Evolutionary conservation across 257 asterid species (phyloP).

Genomic region (Nicotiana otophora): DNA sequence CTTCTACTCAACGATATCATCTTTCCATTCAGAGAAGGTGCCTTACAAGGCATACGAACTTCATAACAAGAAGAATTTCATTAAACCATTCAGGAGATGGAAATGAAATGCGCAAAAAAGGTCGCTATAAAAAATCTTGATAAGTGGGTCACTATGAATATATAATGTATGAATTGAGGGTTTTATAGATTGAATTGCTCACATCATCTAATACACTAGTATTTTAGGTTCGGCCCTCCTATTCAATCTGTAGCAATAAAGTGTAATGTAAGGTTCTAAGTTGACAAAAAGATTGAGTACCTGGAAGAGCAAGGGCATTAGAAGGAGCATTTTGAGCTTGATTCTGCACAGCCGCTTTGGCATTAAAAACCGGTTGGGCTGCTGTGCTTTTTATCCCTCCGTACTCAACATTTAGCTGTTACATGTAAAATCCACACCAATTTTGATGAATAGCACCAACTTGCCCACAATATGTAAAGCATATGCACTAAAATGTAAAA

Average conservation of each 20-base stretch:
- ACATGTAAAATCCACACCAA: background rate
- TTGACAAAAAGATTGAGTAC: constrained; percentile 28
- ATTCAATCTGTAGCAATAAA: background rate
- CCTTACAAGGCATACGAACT: background rate
- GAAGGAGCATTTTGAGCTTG: constrained; percentile 45
- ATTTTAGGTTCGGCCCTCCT: background rate
- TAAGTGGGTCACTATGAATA: background rate
- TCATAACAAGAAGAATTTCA: background rate
- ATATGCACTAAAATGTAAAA: background rate
- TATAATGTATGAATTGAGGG: background rate
- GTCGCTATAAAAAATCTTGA: background rate
- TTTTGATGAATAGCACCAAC: background rate
- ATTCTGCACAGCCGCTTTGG: constrained; percentile 30
- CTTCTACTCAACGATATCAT: background rate
- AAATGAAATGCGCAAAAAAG: background rate
- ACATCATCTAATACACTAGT: background rate
- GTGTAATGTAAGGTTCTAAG: background rate
- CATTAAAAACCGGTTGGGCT: constrained; percentile 25
- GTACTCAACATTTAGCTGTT: constrained; percentile 66
- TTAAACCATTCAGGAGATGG: background rate
- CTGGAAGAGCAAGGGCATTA: constrained; percentile 79
- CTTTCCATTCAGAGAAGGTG: background rate
- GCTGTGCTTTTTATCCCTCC: constrained; percentile 35
- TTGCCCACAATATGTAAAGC: background rate
- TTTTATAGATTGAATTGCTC: background rate